phyloP scores from a whole-genome alignment of 2,329 filamentous ascomycete species.

The Thielaviopsis punctulata region DNA sequence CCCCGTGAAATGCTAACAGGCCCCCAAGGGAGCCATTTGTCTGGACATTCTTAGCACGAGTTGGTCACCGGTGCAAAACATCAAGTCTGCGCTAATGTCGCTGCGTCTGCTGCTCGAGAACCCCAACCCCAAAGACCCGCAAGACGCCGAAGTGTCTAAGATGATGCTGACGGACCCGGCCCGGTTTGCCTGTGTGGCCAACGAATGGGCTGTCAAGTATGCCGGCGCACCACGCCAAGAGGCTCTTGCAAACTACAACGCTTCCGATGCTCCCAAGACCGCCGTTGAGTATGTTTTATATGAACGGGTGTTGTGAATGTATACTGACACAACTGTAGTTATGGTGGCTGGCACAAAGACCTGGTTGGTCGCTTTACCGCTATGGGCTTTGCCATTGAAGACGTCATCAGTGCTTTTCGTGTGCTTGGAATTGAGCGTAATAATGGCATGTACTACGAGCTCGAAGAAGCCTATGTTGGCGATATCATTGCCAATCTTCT shows the following conservation, averaged over 20 bases:
- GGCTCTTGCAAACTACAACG: constrained; percentile 17
- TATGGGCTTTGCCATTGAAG: constrained; percentile 83
- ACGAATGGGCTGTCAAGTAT: constrained; percentile 77
- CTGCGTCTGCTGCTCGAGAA: constrained; percentile 83
- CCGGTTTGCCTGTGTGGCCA: constrained; percentile 63
- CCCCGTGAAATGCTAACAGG: too few species aligned
- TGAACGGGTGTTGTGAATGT: not conserved
- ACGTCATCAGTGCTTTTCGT: constrained; percentile 72
- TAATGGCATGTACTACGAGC: constrained; percentile 60
- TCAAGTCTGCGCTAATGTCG: constrained; percentile 87
- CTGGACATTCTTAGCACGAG: constrained; percentile 77
- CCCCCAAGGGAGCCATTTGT: constrained; percentile 97
- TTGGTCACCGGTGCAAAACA: constrained; percentile 92
- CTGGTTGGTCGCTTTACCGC: constrained; percentile 68
- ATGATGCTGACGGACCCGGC: constrained; percentile 72
- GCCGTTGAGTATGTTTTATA: constrained; percentile 14
- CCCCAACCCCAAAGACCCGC: constrained; percentile 89
- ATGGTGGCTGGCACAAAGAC: constrained; percentile 72
- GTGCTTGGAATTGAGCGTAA: constrained; percentile 67
- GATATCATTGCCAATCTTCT: constrained; percentile 76
- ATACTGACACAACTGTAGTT: constrained; percentile 30
- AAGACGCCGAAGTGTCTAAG: constrained; percentile 85
- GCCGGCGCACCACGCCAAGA: constrained; percentile 50
- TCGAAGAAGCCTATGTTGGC: constrained; percentile 82
- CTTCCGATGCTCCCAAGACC: not conserved